Percentiles rank a stretch among this genome's conserved stretches.
phyloP scores from a whole-genome alignment of 352 stramenopile species.

The Globisporangium perplexum region DNA sequence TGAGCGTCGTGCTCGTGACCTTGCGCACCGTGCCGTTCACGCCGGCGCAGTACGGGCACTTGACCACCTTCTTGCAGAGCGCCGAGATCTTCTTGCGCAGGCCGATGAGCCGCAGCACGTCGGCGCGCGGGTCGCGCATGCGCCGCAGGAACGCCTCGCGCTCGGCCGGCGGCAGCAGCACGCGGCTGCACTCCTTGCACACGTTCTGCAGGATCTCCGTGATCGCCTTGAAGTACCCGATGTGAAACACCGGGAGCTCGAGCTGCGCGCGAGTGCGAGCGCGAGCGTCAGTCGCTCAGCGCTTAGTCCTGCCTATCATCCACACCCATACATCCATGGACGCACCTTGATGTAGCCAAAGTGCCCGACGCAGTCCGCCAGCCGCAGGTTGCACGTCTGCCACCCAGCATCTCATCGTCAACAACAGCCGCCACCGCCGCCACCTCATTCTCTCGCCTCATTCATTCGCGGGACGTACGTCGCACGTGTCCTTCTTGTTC shows the following conservation, averaged over 20 bases:
- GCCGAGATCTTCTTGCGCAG: slow-evolving; percentile 94
- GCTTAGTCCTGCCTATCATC: not conserved
- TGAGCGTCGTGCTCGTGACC: slow-evolving; percentile 94
- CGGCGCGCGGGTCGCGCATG: slow-evolving; percentile 83
- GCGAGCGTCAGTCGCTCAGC: not conserved
- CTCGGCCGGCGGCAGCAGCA: slow-evolving; percentile 92
- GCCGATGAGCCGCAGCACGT: slow-evolving; percentile 70
- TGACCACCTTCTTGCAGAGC: slow-evolving; percentile 95
- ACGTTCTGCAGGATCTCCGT: slow-evolving; percentile 98
- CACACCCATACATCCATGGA: not conserved
- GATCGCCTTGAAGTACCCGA: slow-evolving; percentile 99
- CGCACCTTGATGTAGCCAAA: slow-evolving; percentile 96
- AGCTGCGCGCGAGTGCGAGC: slow-evolving; percentile 22
- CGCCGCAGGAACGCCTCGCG: slow-evolving; percentile 79
- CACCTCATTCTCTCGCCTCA: not conserved
- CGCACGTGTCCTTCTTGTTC: slow-evolving; percentile 96
- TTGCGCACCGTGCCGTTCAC: slow-evolving; percentile 99
- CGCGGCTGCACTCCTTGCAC: slow-evolving; percentile 94
- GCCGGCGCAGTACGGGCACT: slow-evolving; percentile 94
- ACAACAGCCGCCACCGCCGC: too few species aligned
- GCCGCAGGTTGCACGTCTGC: slow-evolving; percentile 82
- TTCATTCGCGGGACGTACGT: slow-evolving; percentile 62
- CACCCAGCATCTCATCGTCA: not conserved
- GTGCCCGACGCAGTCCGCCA: slow-evolving; percentile 97
- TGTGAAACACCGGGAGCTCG: slow-evolving; percentile 98